phyloP scores from a whole-genome alignment of 805 yeast species.

The Ogataea paradorogensis region DNA sequence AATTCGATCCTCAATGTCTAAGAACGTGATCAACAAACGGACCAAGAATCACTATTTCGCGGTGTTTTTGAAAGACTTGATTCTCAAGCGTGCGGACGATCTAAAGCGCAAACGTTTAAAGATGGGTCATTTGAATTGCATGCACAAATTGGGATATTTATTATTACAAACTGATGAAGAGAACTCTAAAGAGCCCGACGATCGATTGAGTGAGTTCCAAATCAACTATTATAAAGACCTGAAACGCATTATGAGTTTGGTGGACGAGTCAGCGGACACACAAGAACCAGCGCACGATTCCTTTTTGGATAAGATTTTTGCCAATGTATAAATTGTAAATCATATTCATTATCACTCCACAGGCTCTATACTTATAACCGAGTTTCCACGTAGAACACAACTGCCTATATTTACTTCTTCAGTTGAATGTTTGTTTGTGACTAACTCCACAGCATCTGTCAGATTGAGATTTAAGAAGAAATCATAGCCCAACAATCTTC shows the following conservation, averaged over 20 bases:
- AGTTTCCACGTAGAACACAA: constrained; percentile 51
- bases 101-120: constrained; percentile 18
- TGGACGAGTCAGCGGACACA: constrained; percentile 11
- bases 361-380: constrained; percentile 50
- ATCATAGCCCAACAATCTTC: constrained; percentile 83
- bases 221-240: constrained; percentile 20
- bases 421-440: constrained; percentile 6
- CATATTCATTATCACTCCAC: constrained; percentile 9
- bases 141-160: constrained; percentile 13
- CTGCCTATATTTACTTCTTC: constrained; percentile 29
- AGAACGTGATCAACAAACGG: constrained; percentile 22
- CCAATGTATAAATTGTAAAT: constrained; percentile 2
- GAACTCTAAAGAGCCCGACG: neutral
- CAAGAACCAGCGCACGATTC: constrained; percentile 5
- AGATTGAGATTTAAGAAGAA: constrained; percentile 40
- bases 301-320: constrained; percentile 8
- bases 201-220: constrained; percentile 19
- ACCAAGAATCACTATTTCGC: constrained; percentile 28
- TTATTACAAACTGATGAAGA: constrained; percentile 12
- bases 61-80: constrained; percentile 27
- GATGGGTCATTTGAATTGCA: constrained; percentile 27
- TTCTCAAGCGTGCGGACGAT: constrained; percentile 20
- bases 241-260: constrained; percentile 12
- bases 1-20: constrained; percentile 25
- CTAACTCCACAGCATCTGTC: constrained; percentile 25